Percentiles rank a stretch among this genome's conserved stretches.
Evolutionary conservation across 345 rosid species (phyloP).

Genomic region (Kernera saxatilis): DNA sequence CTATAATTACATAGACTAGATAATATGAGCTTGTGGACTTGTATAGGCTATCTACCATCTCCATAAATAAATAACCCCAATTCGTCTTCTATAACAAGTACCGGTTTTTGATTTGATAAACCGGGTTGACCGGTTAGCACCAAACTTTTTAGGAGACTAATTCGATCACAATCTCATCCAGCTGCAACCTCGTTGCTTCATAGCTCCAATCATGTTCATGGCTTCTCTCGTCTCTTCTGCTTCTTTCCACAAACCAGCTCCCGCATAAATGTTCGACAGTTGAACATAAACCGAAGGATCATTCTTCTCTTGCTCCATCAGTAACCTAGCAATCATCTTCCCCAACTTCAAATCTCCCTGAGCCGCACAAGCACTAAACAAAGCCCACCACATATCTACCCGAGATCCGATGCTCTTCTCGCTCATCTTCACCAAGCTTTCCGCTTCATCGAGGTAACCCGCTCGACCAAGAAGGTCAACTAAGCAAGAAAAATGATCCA

Average conservation of each 20-base stretch:
- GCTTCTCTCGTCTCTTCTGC: conserved; percentile 50
- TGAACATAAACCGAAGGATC: conserved; percentile 56
- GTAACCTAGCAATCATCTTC: conserved; percentile 45
- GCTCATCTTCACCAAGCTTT: conserved; percentile 32
- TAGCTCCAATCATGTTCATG: conserved; percentile 36
- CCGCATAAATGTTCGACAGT: conserved; percentile 64
- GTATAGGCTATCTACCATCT: too few species aligned
- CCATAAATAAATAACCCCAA: too few species aligned
- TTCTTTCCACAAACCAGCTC: conserved; percentile 78
- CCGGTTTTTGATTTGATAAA: not conserved
- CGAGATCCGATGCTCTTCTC: conserved; percentile 28
- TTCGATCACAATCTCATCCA: conserved; percentile 45
- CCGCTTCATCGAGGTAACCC: conserved; percentile 67
- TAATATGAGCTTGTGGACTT: too few species aligned
- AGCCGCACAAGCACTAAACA: conserved; percentile 77
- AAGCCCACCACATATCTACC: conserved; percentile 50
- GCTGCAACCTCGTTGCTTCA: conserved; percentile 59
- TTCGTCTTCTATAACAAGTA: not conserved
- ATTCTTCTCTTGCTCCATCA: conserved; percentile 48
- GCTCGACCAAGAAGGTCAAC: conserved; percentile 74
- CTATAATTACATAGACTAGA: too few species aligned
- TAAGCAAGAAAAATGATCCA: conserved; percentile 67
- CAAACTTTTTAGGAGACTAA: not conserved
- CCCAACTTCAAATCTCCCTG: conserved; percentile 62
- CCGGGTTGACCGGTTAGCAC: not conserved